Base-by-base conservation (phyloP, 805 yeast genomes). In the Hanseniaspora mollemarum region DNA sequence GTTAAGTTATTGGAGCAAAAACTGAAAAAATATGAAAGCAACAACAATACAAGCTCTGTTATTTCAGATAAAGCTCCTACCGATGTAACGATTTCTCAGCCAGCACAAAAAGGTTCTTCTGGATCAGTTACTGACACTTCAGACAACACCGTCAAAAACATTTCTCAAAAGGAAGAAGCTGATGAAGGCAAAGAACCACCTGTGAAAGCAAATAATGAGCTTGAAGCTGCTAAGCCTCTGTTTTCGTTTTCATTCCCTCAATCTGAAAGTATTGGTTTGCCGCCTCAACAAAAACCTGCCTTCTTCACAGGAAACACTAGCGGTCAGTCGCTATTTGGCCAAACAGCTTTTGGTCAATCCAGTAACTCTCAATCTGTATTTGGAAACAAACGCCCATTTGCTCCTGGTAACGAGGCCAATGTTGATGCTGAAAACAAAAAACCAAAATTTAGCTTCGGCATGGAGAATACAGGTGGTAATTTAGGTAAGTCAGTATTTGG, bases 1-100 rank as follows among this genome's bases (percentile, higher is more conserved):
- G 43, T 39, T 3, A 48, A 48, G 25, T 29, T 48, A 26, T 22
- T 48, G 1, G 51, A 48, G 26, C 51, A 48, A 33, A 48, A 48
- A 21, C 19, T 48, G 22, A 48, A 48, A 43, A 48, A 32, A 35
- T 26, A 31, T 33, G 41, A 38, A 22, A 22, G 18, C 2, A 21
- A 29, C 16, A 29, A 16, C 9, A 9, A 29, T 18, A 18, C 39
- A 18, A 18, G 13, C 22, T 35, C 24, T 16, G 39, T 35, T 10
- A 24, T 28, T 16, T 16, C 35, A 25, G n/a, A 19, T 5, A 26
- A 9, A 15, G 18, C 41, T 5, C 36, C 49, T 13, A 32, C 36
- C 36, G n/a, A 32, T n/a, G 18, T 8, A n/a, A 13, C 36, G 7
- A 13, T 13, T 32, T 18, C 36, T n/a, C n/a, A n/a, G n/a, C 36